A percentile compares a stretch with the other conserved stretches of the same genome.
Evolutionary conservation across 257 asterid genomes (phyloP).

Genomic region (Penstemon eatonii): DNA sequence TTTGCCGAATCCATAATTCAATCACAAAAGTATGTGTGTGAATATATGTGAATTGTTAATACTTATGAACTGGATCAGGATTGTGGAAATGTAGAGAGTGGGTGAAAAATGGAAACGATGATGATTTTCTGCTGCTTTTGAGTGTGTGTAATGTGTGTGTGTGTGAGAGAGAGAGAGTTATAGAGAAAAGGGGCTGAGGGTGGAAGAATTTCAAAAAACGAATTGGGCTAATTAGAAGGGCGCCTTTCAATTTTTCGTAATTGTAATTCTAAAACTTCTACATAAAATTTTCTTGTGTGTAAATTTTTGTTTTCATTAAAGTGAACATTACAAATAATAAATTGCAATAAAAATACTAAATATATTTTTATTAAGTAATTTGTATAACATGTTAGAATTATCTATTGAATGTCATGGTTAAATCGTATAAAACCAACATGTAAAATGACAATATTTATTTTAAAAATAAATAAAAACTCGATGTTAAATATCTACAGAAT

Average conservation of each 20-base stretch:
- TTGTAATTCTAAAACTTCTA: too few species aligned
- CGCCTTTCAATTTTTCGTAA: conserved; percentile 25
- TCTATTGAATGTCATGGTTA: too few species aligned
- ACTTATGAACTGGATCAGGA: not conserved
- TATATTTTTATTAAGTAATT: too few species aligned
- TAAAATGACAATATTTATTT: too few species aligned
- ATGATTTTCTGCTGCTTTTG: conserved; percentile 25
- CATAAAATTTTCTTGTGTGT: not conserved
- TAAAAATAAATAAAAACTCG: too few species aligned
- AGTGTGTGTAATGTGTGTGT: conserved; percentile 11
- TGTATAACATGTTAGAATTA: too few species aligned
- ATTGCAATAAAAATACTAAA: too few species aligned
- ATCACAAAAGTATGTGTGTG: conserved; percentile 14
- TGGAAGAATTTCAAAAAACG: conserved; percentile 27
- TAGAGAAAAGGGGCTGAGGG: conserved; percentile 9
- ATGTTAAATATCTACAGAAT: too few species aligned
- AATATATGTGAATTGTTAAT: not conserved
- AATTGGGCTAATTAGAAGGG: conserved; percentile 27
- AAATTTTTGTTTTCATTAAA: too few species aligned
- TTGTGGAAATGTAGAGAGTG: not conserved
- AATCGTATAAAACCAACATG: too few species aligned
- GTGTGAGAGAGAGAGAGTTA: conserved; percentile 19
- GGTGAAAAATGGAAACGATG: conserved; percentile 33
- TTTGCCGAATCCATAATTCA: conserved; percentile 60
- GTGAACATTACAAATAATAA: too few species aligned